phyloP scores from a whole-genome alignment of 2,329 filamentous ascomycete species.

The Dactylonectria estremocensis region DNA sequence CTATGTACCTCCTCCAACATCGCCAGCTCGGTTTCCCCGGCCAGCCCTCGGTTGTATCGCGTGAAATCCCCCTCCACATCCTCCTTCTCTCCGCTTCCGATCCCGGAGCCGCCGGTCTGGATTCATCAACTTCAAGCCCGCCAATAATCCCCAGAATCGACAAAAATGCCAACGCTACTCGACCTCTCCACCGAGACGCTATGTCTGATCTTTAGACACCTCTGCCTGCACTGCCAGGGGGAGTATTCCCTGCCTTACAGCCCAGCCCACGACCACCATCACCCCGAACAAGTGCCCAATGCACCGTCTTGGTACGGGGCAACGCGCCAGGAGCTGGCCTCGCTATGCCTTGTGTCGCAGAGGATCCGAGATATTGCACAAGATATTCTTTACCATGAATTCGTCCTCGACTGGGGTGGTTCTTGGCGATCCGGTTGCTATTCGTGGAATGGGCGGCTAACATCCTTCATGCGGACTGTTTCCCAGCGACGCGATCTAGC shows the following conservation, averaged over 20 bases:
- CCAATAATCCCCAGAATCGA: not conserved
- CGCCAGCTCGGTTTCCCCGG: not conserved
- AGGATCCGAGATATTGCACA: not conserved
- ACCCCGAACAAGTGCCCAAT: not conserved
- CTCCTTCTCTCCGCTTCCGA: not conserved
- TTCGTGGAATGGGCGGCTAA: not conserved
- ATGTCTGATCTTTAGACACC: not conserved
- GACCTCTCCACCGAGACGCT: not conserved
- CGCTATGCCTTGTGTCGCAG: not conserved
- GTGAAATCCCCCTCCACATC: not conserved
- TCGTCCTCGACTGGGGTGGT: not conserved
- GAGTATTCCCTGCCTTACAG: not conserved
- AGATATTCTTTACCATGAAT: slow-evolving; percentile 1
- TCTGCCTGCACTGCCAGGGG: not conserved
- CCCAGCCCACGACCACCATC: not conserved
- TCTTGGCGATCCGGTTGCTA: not conserved
- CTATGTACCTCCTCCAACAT: not conserved
- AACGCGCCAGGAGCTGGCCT: not conserved
- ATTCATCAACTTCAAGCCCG: not conserved
- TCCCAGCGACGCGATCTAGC: not conserved
- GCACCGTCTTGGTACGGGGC: not conserved
- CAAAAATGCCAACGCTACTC: not conserved
- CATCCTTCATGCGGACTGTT: not conserved
- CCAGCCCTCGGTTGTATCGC: not conserved
- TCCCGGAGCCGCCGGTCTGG: not conserved